Percentiles rank a stretch among this genome's conserved stretches.
These are phyloP conservation scores for Prunus kanzakura DNA, from an alignment of 306 rosid species.

Conservation along the genomic window DNA sequence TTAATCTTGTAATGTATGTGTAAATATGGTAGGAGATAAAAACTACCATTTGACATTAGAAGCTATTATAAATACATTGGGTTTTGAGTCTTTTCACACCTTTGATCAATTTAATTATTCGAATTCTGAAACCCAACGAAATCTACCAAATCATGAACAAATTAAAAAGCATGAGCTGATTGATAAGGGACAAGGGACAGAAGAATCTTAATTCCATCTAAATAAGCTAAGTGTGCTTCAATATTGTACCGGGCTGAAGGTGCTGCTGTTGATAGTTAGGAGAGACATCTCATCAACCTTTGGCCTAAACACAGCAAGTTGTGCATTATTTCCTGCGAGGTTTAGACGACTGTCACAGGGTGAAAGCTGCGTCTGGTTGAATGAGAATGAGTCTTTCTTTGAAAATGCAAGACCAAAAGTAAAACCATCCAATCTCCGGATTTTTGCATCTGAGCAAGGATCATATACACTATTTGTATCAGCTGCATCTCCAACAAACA, in stretches of 20 bases:
- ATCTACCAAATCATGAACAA: no score
- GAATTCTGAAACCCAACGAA: background rate
- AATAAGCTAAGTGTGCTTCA: background rate
- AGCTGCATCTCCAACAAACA: slow-evolving; percentile 38
- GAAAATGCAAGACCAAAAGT: slow-evolving; percentile 76
- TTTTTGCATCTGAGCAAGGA: slow-evolving; percentile 74
- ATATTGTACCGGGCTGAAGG: slow-evolving; percentile 37
- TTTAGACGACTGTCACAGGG: slow-evolving; percentile 76
- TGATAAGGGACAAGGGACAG: no score
- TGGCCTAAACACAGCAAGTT: slow-evolving; percentile 65
- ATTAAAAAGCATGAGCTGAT: no score
- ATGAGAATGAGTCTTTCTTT: slow-evolving; percentile 40
- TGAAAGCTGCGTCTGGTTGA: slow-evolving; percentile 63
- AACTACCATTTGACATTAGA: background rate
- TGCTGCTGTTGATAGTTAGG: slow-evolving; percentile 45
- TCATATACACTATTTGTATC: slow-evolving; percentile 63
- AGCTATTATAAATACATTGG: background rate
- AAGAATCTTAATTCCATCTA: background rate
- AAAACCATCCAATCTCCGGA: slow-evolving; percentile 72
- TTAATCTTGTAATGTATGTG: background rate
- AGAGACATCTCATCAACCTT: slow-evolving; percentile 69
- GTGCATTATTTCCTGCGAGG: slow-evolving; percentile 35
- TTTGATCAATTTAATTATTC: background rate
- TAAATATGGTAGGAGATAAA: background rate
- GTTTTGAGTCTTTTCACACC: background rate